Evolutionary conservation across 495 filamentous ascomycete species (phyloP), one percentile per base, ranked within the genome.

Genomic region (Daldinia loculata): DNA sequence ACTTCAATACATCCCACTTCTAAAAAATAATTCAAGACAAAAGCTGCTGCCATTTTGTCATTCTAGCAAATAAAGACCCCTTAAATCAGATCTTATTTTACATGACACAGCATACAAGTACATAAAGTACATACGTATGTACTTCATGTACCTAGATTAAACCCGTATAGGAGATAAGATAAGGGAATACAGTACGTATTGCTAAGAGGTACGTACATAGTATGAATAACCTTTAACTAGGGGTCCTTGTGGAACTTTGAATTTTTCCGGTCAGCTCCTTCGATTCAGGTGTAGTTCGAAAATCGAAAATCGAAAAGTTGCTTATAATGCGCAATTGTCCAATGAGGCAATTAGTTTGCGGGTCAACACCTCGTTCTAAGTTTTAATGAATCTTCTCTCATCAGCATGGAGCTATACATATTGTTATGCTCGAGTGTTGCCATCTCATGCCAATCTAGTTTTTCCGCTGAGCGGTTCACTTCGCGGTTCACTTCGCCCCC

Each of bases 381-480:
- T 26, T 32, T 63, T 57, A 36, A 77, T 77, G 75, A 70, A 62
- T 72, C 7, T 55, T 63, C 71, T 59, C 41, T 67, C 61, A 45
- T 45, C 71, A 58, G 45, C 62, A 77, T 76, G 75, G 75, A 76
- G 68, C 57, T 69, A 55, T 57, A 22, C 58, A 43, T 60, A 66
- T 55, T 60, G 63, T 56, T 61, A 56, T 70, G 65, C 70, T 68
- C 61, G 63, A 24, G 60, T 51, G 22, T 36, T 39, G 26, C 53
- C 67, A 53, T 66, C 60, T 56, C 56, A 32, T 27, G 39, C 36
- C 24, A 59, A 65, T 30, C 15, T 60, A 32, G 15, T 22, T 43
- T 30, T 26, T 27, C 22, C 36, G 17, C 12, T 51, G 24, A 7
- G 32, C 53, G 19, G 56, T 41, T 48, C 52, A 45, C 50, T 43